Percentiles rank a stretch among this genome's conserved stretches.
These are phyloP conservation scores for Nicotiana rustica DNA, from an alignment of 305 asterid species.

Conservation along the genomic window DNA sequence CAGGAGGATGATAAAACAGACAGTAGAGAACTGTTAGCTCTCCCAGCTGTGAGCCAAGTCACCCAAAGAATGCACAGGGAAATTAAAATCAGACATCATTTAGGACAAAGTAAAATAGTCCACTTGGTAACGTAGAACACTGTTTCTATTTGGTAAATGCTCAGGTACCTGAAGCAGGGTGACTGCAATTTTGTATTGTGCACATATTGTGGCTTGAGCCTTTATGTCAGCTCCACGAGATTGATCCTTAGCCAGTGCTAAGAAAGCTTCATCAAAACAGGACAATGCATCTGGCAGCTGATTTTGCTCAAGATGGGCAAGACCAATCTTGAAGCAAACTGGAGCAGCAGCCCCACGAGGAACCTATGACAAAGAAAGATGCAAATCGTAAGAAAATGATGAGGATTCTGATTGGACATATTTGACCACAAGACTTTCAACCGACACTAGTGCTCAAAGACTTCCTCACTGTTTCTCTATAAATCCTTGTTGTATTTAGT, in stretches of 20 bases:
- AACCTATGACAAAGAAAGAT: conserved; percentile 61
- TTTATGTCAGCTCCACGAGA: conserved; percentile 99
- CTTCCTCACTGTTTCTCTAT: background rate
- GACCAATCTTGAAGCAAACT: conserved; percentile 94
- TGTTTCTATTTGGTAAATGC: conserved; percentile 9
- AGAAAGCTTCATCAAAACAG: conserved; percentile 97
- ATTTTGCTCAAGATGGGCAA: conserved; percentile 98
- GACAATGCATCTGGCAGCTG: conserved; percentile 99
- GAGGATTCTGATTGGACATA: conserved; percentile 22
- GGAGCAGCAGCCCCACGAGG: conserved; percentile 99
- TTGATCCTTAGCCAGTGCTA: conserved; percentile 98
- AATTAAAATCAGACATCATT: background rate
- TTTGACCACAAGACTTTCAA: background rate
- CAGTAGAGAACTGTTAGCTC: conserved; percentile 2
- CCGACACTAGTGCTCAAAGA: conserved; percentile 20
- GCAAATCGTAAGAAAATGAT: conserved; percentile 25
- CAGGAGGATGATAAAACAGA: conserved; percentile 16
- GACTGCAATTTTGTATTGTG: conserved; percentile 97
- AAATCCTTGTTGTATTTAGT: conserved; percentile 14
- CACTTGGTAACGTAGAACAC: background rate
- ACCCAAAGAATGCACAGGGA: background rate
- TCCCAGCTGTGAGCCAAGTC: conserved; percentile 16
- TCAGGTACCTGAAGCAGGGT: conserved; percentile 90
- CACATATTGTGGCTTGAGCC: conserved; percentile 99
- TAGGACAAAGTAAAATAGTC: background rate